These are phyloP conservation scores for Colletotrichum sansevieriae DNA, from an alignment of 2,329 filamentous ascomycete species.

Conservation along the genomic window DNA sequence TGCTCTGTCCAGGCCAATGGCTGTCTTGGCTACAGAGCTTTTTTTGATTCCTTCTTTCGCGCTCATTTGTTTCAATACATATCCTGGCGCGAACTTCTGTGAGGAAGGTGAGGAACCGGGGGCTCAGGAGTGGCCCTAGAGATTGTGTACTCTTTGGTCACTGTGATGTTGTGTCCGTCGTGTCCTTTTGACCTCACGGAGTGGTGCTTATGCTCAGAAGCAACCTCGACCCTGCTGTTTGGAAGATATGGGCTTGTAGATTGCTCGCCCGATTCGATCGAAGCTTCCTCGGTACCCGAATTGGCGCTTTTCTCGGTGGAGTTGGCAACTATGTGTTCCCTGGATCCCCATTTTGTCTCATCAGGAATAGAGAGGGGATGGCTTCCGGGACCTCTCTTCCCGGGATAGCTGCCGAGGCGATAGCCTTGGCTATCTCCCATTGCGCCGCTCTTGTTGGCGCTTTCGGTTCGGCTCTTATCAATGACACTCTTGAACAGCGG, in stretches of 20 bases:
- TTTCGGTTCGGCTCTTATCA: conserved; percentile 43
- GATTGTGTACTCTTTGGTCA: conserved; percentile 25
- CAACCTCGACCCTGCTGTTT: not conserved
- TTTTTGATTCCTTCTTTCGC: not conserved
- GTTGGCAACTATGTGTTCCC: conserved; percentile 24
- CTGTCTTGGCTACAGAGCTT: no score
- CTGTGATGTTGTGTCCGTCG: conserved; percentile 10
- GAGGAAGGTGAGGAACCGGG: not conserved
- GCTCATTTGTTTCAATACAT: not conserved
- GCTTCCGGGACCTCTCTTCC: not conserved
- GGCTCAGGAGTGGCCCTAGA: not conserved
- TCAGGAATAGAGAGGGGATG: conserved; percentile 20
- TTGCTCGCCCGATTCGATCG: not conserved
- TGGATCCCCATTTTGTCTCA: conserved; percentile 19
- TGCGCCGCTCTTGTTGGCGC: conserved; percentile 21
- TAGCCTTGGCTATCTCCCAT: conserved; percentile 25
- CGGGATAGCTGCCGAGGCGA: conserved; percentile 30
- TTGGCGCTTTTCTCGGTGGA: not conserved
- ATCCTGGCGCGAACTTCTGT: not conserved
- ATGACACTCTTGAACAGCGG: conserved; percentile 48
- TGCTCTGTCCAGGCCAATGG: no score
- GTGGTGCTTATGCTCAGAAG: not conserved
- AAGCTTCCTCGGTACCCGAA: conserved; percentile 16
- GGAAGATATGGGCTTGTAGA: not conserved
- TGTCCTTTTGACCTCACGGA: not conserved